phyloP scores from a whole-genome alignment of 495 filamentous ascomycete genomes.

The Hypoxylon intermedium region DNA sequence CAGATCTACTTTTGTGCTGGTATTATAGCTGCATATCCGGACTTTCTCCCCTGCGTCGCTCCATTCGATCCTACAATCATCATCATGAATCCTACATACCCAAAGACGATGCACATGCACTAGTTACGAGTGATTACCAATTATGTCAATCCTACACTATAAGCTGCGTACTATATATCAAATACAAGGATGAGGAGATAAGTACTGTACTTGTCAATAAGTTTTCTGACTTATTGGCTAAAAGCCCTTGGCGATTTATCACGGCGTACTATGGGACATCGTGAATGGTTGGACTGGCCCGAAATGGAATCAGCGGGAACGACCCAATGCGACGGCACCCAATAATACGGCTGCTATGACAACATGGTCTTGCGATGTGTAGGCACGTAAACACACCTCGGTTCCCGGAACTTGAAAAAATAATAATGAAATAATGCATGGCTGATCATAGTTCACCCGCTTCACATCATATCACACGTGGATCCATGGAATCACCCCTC shows the following conservation, averaged over 20 bases:
- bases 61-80: constrained; percentile 7
- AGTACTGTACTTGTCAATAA: constrained; percentile 15
- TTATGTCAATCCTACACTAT: constrained; percentile 5
- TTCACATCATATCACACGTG: constrained; percentile 18
- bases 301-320: constrained; percentile 8
- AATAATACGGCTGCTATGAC: constrained; percentile 13
- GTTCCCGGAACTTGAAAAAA: constrained; percentile 17
- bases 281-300: constrained; percentile 1
- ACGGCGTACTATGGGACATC: background rate
- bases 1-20: background rate
- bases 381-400: background rate
- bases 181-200: constrained; percentile 8
- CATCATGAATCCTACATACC: background rate
- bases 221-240: background rate
- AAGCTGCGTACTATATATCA: background rate
- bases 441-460: constrained; percentile 6
- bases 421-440: constrained; percentile 13
- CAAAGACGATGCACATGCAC: background rate
- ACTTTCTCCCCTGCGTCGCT: constrained; percentile 2
- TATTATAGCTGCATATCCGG: constrained; percentile 3
- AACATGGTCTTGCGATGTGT: constrained; percentile 8
- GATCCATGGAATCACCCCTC: background rate
- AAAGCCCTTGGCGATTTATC: background rate
- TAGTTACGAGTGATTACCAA: background rate
- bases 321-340: constrained; percentile 30